These are phyloP conservation scores for Ilex asprella DNA, from an alignment of 257 asterid genomes.

Conservation along the genomic window DNA sequence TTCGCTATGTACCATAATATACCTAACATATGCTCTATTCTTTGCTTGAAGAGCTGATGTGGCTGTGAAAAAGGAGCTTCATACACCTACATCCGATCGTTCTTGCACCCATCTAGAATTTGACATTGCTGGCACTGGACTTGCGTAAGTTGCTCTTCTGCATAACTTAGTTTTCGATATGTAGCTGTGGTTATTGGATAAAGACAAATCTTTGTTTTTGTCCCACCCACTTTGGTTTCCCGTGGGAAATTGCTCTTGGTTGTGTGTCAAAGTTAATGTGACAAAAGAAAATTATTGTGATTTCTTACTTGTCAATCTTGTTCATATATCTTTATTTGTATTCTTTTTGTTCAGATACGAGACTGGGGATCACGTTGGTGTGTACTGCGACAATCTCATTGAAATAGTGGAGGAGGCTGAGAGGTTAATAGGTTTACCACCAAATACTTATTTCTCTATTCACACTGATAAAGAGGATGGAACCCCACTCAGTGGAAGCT, in stretches of 20 bases:
- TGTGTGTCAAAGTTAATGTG: background rate
- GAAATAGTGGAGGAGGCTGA: constrained; percentile 95
- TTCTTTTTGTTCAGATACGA: constrained; percentile 55
- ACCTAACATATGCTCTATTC: constrained; percentile 14
- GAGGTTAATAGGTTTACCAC: constrained; percentile 56
- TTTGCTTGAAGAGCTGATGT: constrained; percentile 55
- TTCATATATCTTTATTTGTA: constrained; percentile 11
- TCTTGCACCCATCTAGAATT: constrained; percentile 97
- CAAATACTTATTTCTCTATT: constrained; percentile 76
- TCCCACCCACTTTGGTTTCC: background rate
- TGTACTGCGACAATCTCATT: constrained; percentile 71
- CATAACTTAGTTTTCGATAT: background rate
- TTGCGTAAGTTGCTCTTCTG: constrained; percentile 44
- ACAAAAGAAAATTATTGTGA: background rate
- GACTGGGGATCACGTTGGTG: constrained; percentile 99
- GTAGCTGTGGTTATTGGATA: background rate
- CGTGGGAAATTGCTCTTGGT: background rate
- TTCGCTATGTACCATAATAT: background rate
- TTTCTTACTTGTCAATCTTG: background rate
- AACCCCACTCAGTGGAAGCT: constrained; percentile 56
- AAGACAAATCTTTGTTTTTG: background rate
- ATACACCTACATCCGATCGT: constrained; percentile 85
- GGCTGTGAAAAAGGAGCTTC: constrained; percentile 89
- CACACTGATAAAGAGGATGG: constrained; percentile 82
- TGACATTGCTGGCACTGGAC: constrained; percentile 88